phyloP scores from a whole-genome alignment of 805 yeast genomes.

The Diddensiella santjacobensis region DNA sequence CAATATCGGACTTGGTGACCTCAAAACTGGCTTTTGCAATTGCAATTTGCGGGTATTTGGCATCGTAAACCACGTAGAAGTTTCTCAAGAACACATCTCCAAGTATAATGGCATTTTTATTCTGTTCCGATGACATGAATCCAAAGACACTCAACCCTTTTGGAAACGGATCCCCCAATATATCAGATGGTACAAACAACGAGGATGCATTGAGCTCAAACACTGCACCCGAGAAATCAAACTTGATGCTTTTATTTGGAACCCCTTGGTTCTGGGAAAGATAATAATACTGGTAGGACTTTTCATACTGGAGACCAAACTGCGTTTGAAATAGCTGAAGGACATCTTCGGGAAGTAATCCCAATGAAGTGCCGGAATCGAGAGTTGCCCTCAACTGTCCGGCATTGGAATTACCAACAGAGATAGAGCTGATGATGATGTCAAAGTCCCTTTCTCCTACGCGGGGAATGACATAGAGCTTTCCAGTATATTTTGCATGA shows the following conservation, averaged over 20 bases:
- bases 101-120: constrained; percentile 8
- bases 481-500: constrained; percentile 40
- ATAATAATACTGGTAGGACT: constrained; percentile 10
- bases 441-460: constrained; percentile 30
- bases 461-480: constrained; percentile 33
- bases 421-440: constrained; percentile 7
- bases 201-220: constrained; percentile 24
- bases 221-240: constrained; percentile 25
- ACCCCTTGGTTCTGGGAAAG: not conserved
- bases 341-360: constrained; percentile 24
- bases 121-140: constrained; percentile 9
- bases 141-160: constrained; percentile 14
- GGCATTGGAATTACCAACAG: constrained; percentile 8
- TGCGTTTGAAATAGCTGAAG: constrained; percentile 5
- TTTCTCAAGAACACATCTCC: constrained; percentile 23
- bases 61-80: constrained; percentile 23
- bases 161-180: constrained; percentile 12
- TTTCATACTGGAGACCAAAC: constrained; percentile 8
- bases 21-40: constrained; percentile 18
- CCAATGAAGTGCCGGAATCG: constrained; percentile 52
- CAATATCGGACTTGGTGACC: constrained; percentile 3
- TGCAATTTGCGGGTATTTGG: constrained; percentile 17
- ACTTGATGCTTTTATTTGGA: constrained; percentile 11
- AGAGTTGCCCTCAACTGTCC: constrained; percentile 32
- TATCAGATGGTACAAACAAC: constrained; percentile 17